Base-by-base conservation (phyloP, 371 early-diverging fungal genomes). In the Chytridium lagenaria region DNA sequence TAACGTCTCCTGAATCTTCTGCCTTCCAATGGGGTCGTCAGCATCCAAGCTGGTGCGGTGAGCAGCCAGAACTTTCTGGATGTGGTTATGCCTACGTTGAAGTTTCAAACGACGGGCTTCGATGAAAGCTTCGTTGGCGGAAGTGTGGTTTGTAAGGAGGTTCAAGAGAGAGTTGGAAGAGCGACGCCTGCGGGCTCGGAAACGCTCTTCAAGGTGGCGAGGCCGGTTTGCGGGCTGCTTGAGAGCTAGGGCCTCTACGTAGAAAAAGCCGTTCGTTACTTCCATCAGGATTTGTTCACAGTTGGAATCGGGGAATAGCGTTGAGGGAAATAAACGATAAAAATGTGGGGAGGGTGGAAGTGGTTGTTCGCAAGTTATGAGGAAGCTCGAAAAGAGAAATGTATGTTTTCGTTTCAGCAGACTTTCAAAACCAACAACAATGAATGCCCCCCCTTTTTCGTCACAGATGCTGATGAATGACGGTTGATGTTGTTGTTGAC, bases 21-120 rank as follows among this genome's bases (percentile, higher is more conserved):
- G 5, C 22, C 65, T 16, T 16, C 50, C 64, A 15, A 26, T 26
- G 5, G 71, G 39, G 22, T 49, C 66, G 36, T 50, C 66, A 16
- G 37, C 52, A 51, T 37, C 19, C 50, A 51, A 33, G 22, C 50
- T 38, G 12, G 23, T 19, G 34, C 52, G 12, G 70, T 77, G 75
- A 10, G 68, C 67, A 22, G 75, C 63, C 37, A 70, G 59, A 33
- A 77, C 75, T 40, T 68, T 67, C 22, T 65, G 37, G 59, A 81
- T 68, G 63, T 80, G 80, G 28, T 63, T 52, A 68, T 75, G 59
- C 16, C 76, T 76, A 5, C 69, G 65, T 10, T 69, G 66, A 7
- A 83, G 80, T 31, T 77, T 79, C 22, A 36, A n/a, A 33, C 78
- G 73, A 10, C 84, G 71, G 44, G 76, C 84, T 51, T 83, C 84